Percentiles rank a stretch among this genome's conserved stretches.
Evolutionary conservation across 2,329 filamentous ascomycete species (phyloP).

Genomic region (Coniella vitis): DNA sequence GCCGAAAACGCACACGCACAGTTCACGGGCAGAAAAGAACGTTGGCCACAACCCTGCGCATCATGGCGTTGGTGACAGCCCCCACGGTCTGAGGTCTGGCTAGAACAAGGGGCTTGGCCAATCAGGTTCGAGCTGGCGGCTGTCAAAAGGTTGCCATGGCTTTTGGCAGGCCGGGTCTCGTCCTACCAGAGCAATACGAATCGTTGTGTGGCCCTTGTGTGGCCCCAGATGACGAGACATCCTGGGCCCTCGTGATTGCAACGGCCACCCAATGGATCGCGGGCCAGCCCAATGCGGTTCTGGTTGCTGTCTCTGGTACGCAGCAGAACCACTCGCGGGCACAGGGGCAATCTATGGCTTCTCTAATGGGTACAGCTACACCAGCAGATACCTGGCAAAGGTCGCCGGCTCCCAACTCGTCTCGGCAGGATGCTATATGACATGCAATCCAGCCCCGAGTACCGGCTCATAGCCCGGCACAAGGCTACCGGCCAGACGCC

Average conservation of each 20-base stretch:
- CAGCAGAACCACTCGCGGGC: not conserved
- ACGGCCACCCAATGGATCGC: too few relatives aligned
- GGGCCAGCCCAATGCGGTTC: too few relatives aligned
- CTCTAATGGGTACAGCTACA: too few relatives aligned
- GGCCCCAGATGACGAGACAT: not conserved
- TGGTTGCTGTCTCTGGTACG: too few relatives aligned
- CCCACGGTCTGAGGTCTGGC: conserved; percentile 11
- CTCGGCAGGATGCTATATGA: not conserved
- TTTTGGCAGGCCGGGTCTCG: conserved; percentile 4
- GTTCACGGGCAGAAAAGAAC: not conserved
- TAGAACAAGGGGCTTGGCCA: conserved; percentile 5
- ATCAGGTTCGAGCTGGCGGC: conserved; percentile 8
- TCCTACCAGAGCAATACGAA: not conserved
- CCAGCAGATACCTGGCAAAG: not conserved
- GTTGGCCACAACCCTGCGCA: not conserved
- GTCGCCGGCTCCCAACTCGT: not conserved
- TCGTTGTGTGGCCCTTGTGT: not conserved
- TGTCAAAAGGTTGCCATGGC: conserved; percentile 13
- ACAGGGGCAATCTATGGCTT: not conserved
- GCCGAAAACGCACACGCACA: not conserved
- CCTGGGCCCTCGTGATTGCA: too few relatives aligned
- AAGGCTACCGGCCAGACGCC: not conserved
- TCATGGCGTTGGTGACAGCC: conserved; percentile 1
- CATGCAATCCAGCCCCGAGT: not conserved
- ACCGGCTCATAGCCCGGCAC: not conserved